Conservation (phyloP, 208 protist genomes). For the Acanthamoeba rhysodes region DNA sequence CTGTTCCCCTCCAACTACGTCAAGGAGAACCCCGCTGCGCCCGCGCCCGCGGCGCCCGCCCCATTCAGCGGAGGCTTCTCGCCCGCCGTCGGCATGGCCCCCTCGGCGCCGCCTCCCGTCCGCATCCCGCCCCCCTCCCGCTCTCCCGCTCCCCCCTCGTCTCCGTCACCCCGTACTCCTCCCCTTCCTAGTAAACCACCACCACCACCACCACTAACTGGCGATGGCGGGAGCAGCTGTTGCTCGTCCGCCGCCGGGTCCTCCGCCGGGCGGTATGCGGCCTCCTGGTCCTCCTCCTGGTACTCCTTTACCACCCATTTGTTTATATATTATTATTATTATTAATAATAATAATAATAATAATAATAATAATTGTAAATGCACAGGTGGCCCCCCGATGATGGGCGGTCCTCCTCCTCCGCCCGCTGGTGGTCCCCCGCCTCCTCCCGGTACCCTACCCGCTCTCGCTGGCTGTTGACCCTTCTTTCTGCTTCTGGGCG, state of each 20-base stretch:
- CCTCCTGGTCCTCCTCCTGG: neutral
- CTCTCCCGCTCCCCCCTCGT: neutral
- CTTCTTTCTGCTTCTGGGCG: too few relatives aligned
- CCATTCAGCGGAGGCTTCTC: neutral
- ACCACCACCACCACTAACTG: too few relatives aligned
- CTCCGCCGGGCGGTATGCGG: neutral
- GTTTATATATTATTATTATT: too few relatives aligned
- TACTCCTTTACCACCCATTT: neutral
- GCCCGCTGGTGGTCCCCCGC: slow-evolving; percentile 28
- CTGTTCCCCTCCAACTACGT: slow-evolving; percentile 60
- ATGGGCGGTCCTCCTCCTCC: slow-evolving; percentile 50
- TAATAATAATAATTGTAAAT: too few relatives aligned
- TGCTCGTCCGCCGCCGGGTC: neutral
- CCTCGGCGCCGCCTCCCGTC: neutral
- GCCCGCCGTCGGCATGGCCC: neutral
- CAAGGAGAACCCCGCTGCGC: slow-evolving; percentile 30
- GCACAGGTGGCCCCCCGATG: neutral
- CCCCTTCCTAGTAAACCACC: too few relatives aligned
- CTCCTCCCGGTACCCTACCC: neutral
- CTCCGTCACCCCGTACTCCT: neutral
- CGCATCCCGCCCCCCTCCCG: neutral
- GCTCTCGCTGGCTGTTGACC: neutral
- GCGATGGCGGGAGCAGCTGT: neutral
- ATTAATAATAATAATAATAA: too few relatives aligned
- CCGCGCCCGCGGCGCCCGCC: neutral